Evolutionary conservation across 768 basidiomycete species (phyloP).

Genomic region (Pleurotus citrinopileatus): DNA sequence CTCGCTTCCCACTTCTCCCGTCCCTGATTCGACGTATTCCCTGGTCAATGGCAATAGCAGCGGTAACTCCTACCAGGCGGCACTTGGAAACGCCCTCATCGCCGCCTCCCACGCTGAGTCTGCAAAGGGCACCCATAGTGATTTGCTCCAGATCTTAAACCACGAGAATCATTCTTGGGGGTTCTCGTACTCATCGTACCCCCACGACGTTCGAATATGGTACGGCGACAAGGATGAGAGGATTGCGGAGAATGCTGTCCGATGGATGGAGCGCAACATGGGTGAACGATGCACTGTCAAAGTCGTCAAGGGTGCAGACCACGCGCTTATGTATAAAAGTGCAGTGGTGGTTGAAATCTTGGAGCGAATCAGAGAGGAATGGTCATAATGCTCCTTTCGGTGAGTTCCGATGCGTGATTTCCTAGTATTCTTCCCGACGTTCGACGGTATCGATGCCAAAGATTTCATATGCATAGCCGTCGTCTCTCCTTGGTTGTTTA

Average conservation of each 20-base stretch:
- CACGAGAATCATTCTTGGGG: constrained; percentile 89
- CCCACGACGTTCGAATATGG: constrained; percentile 80
- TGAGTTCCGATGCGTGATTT: constrained; percentile 5
- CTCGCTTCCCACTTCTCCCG: constrained; percentile 43
- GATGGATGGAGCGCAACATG: constrained; percentile 92
- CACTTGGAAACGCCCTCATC: constrained; percentile 86
- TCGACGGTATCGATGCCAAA: not conserved
- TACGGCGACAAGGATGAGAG: constrained; percentile 93
- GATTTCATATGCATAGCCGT: not conserved
- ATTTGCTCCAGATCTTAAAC: constrained; percentile 89
- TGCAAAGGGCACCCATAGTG: constrained; percentile 84
- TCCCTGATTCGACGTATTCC: constrained; percentile 40
- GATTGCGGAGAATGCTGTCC: constrained; percentile 86
- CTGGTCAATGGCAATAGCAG: constrained; percentile 28
- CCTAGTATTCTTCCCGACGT: not conserved
- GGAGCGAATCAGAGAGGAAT: constrained; percentile 62
- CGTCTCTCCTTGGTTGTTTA: not conserved
- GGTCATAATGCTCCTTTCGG: constrained; percentile 23
- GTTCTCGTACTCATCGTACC: constrained; percentile 81
- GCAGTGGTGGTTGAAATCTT: constrained; percentile 83
- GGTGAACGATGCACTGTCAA: constrained; percentile 73
- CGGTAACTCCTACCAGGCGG: constrained; percentile 54
- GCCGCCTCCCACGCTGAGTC: constrained; percentile 96
- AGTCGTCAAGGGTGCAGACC: constrained; percentile 86
- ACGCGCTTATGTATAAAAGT: constrained; percentile 91